These are phyloP conservation scores for Auricularia sp. DNA, from an alignment of 768 basidiomycete genomes.

Conservation along the genomic window DNA sequence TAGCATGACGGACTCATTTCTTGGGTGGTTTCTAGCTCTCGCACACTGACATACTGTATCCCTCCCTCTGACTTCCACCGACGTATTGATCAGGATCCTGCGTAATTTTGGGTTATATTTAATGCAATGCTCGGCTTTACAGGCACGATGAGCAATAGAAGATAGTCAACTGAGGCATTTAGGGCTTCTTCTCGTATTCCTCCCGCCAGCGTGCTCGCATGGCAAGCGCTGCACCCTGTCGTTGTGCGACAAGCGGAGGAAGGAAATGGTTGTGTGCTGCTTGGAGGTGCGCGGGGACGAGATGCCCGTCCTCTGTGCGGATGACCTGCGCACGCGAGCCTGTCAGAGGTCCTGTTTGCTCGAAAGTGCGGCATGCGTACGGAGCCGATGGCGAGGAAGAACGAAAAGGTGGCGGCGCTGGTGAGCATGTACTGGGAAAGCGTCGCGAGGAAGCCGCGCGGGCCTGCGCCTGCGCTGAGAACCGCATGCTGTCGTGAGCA, in stretches of 20 bases:
- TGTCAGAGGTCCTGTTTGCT: neutral
- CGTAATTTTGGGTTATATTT: neutral
- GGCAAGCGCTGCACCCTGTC: neutral
- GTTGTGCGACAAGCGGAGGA: neutral
- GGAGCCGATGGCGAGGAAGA: slow-evolving; percentile 92
- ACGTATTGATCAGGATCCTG: neutral
- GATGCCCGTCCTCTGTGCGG: slow-evolving; percentile 52
- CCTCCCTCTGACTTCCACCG: neutral
- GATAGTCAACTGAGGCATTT: neutral
- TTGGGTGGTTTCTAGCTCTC: neutral
- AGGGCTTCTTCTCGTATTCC: neutral
- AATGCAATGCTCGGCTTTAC: neutral
- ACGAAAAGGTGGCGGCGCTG: slow-evolving; percentile 93
- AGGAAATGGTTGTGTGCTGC: slow-evolving; percentile 12
- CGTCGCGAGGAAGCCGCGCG: slow-evolving; percentile 79
- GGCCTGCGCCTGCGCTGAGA: slow-evolving; percentile 76
- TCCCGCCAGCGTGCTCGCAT: slow-evolving; percentile 2
- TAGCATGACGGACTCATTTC: neutral
- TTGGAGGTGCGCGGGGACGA: slow-evolving; percentile 48
- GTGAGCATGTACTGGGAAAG: slow-evolving; percentile 98
- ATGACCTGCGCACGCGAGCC: slow-evolving; percentile 52
- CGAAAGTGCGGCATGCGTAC: slow-evolving; percentile 31
- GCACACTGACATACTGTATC: neutral
- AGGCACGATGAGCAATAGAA: neutral
- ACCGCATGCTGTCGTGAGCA: slow-evolving; percentile 3